These are phyloP conservation scores for Rhazya stricta DNA, from an alignment of 257 asterid genomes.

Conservation along the genomic window DNA sequence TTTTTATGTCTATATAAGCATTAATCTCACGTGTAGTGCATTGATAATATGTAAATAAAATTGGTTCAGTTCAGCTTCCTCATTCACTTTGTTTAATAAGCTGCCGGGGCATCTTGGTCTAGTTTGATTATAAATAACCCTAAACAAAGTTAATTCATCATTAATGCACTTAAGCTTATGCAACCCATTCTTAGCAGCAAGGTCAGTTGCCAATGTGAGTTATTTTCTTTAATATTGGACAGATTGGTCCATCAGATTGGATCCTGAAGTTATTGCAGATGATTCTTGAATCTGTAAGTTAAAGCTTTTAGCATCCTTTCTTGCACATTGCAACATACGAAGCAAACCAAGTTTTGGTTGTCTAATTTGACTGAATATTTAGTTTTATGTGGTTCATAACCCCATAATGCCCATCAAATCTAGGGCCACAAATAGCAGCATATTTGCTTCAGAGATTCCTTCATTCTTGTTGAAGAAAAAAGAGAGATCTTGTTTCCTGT, in stretches of 20 bases:
- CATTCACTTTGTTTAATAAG: too few relatives aligned
- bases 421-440: neutral
- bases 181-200: too few relatives aligned
- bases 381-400: neutral
- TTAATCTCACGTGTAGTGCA: too few relatives aligned
- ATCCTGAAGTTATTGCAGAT: conserved; percentile 82
- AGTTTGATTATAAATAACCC: too few relatives aligned
- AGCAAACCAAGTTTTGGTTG: neutral
- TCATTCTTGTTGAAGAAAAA: too few relatives aligned
- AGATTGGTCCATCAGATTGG: conserved; percentile 89
- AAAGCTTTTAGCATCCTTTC: conserved; percentile 3
- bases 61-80: too few relatives aligned
- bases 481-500: neutral
- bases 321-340: neutral
- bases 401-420: neutral
- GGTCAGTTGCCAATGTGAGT: conserved; percentile 14
- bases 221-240: conserved; percentile 21
- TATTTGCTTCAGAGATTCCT: neutral
- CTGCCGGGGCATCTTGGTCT: too few relatives aligned
- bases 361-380: neutral
- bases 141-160: too few relatives aligned
- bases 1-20: too few relatives aligned
- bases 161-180: neutral
- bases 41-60: too few relatives aligned
- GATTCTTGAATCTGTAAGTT: conserved; percentile 95